Percentiles rank a stretch among this genome's conserved stretches.
Conservation (phyloP, 2,329 filamentous ascomycete species). For the Diplodia sapinea region DNA sequence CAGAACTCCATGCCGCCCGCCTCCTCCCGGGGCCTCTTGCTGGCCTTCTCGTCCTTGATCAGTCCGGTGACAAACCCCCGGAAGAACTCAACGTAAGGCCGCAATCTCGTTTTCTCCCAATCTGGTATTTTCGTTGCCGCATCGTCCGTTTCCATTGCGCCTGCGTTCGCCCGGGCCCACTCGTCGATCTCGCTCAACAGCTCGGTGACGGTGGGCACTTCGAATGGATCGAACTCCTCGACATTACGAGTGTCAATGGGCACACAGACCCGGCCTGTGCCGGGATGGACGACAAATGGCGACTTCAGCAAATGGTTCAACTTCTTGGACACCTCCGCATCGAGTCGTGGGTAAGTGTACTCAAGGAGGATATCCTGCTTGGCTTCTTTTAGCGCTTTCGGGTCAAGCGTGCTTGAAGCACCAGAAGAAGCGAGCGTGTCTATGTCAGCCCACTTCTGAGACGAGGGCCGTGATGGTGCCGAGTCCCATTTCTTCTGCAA, state of each 20-base stretch:
- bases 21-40: conserved; percentile 63
- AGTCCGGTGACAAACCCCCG: conserved; percentile 77
- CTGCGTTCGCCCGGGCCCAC: conserved; percentile 64
- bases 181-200: conserved; percentile 85
- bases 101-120: conserved; percentile 96
- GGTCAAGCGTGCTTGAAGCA: conserved; percentile 72
- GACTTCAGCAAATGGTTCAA: conserved; percentile 97
- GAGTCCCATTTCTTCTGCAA: conserved; percentile 91
- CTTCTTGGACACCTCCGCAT: conserved; percentile 97
- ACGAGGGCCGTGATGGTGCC: conserved; percentile 75
- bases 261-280: conserved; percentile 92
- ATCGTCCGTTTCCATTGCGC: conserved; percentile 46
- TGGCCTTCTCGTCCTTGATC: conserved; percentile 71
- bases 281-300: conserved; percentile 94
- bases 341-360: conserved; percentile 95
- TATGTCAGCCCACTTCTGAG: conserved; percentile 92
- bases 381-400: conserved; percentile 76
- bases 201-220: conserved; percentile 85
- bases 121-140: conserved; percentile 67
- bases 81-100: conserved; percentile 91
- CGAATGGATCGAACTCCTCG: conserved; percentile 84
- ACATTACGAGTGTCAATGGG: conserved; percentile 79
- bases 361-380: conserved; percentile 97
- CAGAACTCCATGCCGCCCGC: conserved; percentile 70
- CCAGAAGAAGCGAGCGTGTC: conserved; percentile 81